Evolutionary conservation across 1,284 basidiomycete genomes (phyloP), one percentile per base, ranked within the genome.

Genomic region (Wallemia hederae): DNA sequence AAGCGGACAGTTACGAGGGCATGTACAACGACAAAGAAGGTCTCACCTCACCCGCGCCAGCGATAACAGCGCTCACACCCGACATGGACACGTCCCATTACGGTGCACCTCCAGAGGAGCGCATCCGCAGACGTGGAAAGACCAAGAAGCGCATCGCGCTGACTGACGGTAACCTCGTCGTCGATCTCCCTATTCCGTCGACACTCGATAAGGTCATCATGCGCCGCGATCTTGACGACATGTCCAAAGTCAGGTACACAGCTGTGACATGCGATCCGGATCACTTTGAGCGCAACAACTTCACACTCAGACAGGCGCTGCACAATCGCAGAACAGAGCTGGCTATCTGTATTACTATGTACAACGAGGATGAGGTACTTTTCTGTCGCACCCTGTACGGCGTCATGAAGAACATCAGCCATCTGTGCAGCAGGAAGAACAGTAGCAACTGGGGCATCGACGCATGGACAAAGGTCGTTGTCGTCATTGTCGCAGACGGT

Each of bases 391-490:
- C 94, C 1, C 72, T 98, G 65, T 88, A 96, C 70, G 92, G 91
- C 2, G 87, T 98, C 15, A 97, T 97, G 90, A 76, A 73, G 61
- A 68, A 69, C 60, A 68, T 69, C 57, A 67, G 72, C 15, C 71
- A 94, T 70, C 75, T 97, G 5, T 96, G 92, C 70, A 83, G 85
- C 11, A 78, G 92, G 33, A 90, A 91, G 71, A 89, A 89, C 66
- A 91, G 86, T 14, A 80, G 87, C 62, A 92, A 88, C 0, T 99
- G 92, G 94, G 92, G 92, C 1, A 79, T 81, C 5, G 87, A 96
- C 61, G 83, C 88, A 0, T 99, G 92, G 92, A 88, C 97, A 69
- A 97, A 94, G 78, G 83, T 94, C 22, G 89, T 94, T 1, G 85
- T 96, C 1, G 91, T 86, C 68, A 94, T 98, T 65, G 83, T 98